Conservation (phyloP, 768 basidiomycete genomes). For the Sutorius australiensis region DNA sequence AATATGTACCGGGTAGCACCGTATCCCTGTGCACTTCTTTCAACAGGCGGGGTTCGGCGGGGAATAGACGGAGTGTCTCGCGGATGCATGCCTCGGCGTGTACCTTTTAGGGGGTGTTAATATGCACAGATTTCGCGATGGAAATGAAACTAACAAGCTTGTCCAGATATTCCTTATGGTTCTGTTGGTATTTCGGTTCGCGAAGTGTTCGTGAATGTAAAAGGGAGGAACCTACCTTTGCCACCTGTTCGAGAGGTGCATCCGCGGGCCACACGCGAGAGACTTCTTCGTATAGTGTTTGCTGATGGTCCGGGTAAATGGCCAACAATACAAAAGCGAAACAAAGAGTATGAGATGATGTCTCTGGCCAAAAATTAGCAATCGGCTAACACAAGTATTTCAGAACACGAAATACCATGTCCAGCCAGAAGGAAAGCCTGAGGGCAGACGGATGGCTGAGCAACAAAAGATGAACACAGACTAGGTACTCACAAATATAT, state of each 20-base stretch:
- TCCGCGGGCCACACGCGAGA: constrained; percentile 38
- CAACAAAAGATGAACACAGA: background rate
- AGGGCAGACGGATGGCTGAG: background rate
- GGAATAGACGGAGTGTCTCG: constrained; percentile 45
- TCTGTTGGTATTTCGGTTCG: constrained; percentile 21
- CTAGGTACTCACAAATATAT: constrained; percentile 41
- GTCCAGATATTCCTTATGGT: constrained; percentile 38
- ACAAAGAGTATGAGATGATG: constrained; percentile 42
- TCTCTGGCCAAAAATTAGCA: constrained; percentile 36
- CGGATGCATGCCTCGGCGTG: constrained; percentile 42
- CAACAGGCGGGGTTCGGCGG: constrained; percentile 35
- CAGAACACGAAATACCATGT: constrained; percentile 33
- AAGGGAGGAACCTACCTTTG: constrained; percentile 26
- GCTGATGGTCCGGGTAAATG: constrained; percentile 47
- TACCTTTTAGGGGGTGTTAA: constrained; percentile 33
- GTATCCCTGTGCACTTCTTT: constrained; percentile 37
- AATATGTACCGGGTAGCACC: constrained; percentile 32
- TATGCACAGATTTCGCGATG: background rate
- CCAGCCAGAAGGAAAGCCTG: constrained; percentile 49
- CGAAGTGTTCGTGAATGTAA: background rate
- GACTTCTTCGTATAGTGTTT: constrained; percentile 42
- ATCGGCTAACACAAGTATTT: background rate
- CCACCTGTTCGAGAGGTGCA: constrained; percentile 20
- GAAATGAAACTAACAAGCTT: constrained; percentile 30
- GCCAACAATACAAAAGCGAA: constrained; percentile 46